Evolutionary conservation across 345 rosid species (phyloP), one percentile per base, ranked within the genome.

Genomic region (Gossypium thurberi): DNA sequence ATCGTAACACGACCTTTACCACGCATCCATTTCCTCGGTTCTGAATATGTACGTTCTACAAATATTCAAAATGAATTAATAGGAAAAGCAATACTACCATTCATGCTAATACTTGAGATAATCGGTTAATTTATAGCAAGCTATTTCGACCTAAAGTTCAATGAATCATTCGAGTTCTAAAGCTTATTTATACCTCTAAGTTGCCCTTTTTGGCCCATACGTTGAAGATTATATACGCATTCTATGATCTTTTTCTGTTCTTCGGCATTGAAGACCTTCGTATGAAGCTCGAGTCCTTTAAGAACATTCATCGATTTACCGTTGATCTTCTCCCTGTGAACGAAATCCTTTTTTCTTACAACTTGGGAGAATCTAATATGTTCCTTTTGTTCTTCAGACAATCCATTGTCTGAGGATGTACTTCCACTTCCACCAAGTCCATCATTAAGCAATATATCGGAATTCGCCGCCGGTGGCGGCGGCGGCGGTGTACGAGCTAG

Each of bases 21-120:
- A 51, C 90, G 82, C 90, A 87, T 89, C 91, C 91, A 89, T 75
- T 87, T 89, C 1, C 62, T 76, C 40, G 94, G 94, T 74, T 85
- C 90, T 42, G 88, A 69, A 79, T 80, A 89, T 5, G 94, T 87
- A n/a, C 84, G 84, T 17, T 75, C 94, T 89, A 76, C 48, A 42
- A 52, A 64, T 28, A 75, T 21, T 14, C 71, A 60, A 25, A 47
- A 53, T 11, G 10, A 2, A 65, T 2, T 26, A 21, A 26, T 10
- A 21, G 1, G 10, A 56, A 26, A 56, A 56, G 28, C 14, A 56
- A 20, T 21, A 12, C 25, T 11, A 25, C 56, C 56, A 48, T 25
- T 47, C 51, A 47, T 47, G 51, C 17, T 10, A 2, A 3, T 47
- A 47, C 15, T 47, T 0, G 0, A 69, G 40, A 4, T 69, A 33